phyloP scores from a whole-genome alignment of 257 asterid genomes.

The Anisodus tanguticus region DNA sequence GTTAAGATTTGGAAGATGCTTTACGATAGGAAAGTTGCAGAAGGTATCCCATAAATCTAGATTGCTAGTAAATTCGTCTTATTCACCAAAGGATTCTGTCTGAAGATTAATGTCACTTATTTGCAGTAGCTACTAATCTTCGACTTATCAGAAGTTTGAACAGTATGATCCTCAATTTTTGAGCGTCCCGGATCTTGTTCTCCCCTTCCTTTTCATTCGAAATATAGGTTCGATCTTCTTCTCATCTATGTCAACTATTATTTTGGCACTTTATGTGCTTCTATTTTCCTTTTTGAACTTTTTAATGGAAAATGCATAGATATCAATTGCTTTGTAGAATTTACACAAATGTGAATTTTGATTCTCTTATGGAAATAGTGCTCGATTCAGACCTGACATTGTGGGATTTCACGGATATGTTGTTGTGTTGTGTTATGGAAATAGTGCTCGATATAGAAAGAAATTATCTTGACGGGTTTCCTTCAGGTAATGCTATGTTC shows the following conservation, averaged over 20 bases:
- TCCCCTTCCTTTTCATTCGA: background rate
- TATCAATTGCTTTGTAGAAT: background rate
- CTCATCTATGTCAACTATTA: background rate
- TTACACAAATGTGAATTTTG: background rate
- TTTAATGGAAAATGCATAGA: background rate
- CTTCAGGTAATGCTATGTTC: slow-evolving; percentile 14
- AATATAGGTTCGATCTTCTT: background rate
- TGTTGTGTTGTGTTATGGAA: background rate
- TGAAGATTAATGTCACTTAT: background rate
- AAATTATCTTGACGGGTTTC: background rate
- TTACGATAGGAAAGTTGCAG: background rate
- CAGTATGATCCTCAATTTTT: background rate
- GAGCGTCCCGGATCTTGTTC: background rate
- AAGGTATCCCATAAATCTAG: background rate
- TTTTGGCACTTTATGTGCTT: background rate
- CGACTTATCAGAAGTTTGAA: background rate
- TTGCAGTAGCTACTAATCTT: background rate
- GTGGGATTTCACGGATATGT: no score
- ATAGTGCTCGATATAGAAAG: background rate
- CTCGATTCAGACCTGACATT: background rate
- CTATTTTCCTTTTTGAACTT: slow-evolving; percentile 27
- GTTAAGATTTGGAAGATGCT: background rate
- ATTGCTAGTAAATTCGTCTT: background rate
- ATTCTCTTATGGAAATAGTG: background rate
- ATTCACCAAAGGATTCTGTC: background rate